Base-by-base conservation (phyloP, 2,329 filamentous ascomycete genomes). In the Sporothrix schenckii region DNA sequence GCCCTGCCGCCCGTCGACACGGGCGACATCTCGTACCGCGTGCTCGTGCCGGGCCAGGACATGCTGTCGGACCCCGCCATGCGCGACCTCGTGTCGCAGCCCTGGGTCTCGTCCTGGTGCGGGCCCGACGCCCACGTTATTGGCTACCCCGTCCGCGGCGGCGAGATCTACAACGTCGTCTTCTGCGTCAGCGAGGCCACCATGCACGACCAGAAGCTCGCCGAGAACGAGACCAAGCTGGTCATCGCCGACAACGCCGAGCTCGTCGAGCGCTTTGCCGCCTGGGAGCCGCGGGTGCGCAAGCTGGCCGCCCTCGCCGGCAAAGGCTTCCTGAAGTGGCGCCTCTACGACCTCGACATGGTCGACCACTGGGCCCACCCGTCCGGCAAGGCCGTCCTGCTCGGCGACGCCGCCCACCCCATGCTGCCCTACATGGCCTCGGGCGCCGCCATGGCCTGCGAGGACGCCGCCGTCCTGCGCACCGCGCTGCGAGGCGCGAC, bases 381-480 rank as follows among this genome's bases (percentile, higher is more conserved):
- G 0, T 75, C 73, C 0, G 81, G 81, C 16, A 80, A 79, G 27
- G 80, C 78, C 11, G 78, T 77, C 24, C 75, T 84, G 30, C 75
- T 83, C 2, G 83, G 82, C 2, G 83, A 84, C 69, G 76, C 80
- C 6, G 81, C 79, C 67, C 82, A 85, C 73, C 81, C 82, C 0
- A 84, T 83, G 76, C 78, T 84, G 9, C 83, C 83, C 0, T 84
- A 84, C 71, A 77, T 84, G 49, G 83, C 83, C 0, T 81, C 83
- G 72, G 83, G 83, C 6, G 82, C 82, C 1, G 80, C 81, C 3
- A 80, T 81, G 72, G 78, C 81, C 1, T 78, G 80, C 4, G 82
- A 85, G 72, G 82, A 84, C 66, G 82, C 79, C 1, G 81, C 78
- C 13, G 68, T 58, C 6, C 69, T 74, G 30, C 58, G 73, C 13